A percentile compares a stretch with the other conserved stretches of the same genome.
Evolutionary conservation across 768 basidiomycete species (phyloP).

Genomic region (Fistulinella prunicolor): DNA sequence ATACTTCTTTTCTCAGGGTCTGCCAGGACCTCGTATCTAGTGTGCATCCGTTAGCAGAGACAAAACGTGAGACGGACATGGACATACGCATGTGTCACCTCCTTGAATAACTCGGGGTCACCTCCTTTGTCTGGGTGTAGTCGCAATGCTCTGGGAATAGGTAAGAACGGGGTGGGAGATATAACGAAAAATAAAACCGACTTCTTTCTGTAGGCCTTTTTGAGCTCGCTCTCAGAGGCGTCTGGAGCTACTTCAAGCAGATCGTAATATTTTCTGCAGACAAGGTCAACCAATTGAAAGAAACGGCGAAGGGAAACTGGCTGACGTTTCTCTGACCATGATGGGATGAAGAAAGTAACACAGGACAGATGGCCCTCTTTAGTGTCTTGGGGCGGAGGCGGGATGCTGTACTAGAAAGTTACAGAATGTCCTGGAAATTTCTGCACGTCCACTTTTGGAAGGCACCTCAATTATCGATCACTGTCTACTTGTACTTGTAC

Average conservation of each 20-base stretch:
- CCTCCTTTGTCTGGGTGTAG: conserved; percentile 94
- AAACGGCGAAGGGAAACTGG: background rate
- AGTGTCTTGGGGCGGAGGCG: conserved; percentile 22
- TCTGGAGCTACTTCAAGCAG: conserved; percentile 80
- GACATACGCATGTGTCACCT: conserved; percentile 91
- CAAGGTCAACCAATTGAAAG: background rate
- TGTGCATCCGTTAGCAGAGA: conserved; percentile 1
- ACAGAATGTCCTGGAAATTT: conserved; percentile 36
- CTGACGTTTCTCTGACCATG: conserved; percentile 73
- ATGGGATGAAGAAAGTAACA: conserved; percentile 17
- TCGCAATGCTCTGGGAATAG: conserved; percentile 61
- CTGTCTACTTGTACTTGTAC: background rate
- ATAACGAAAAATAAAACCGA: conserved; percentile 29
- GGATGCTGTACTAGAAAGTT: conserved; percentile 33
- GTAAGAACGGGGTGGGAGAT: conserved; percentile 1
- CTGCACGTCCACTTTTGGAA: conserved; percentile 22
- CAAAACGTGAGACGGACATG: background rate
- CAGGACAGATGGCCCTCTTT: conserved; percentile 20
- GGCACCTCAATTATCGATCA: background rate
- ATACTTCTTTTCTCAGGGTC: conserved; percentile 77
- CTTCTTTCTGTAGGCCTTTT: conserved; percentile 97
- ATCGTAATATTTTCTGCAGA: conserved; percentile 82
- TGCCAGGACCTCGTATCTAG: conserved; percentile 89
- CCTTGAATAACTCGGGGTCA: conserved; percentile 96
- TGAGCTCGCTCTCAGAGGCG: conserved; percentile 82